Evolutionary conservation across 768 basidiomycete genomes (phyloP).

Genomic region (Udeniomyces megalosporus): DNA sequence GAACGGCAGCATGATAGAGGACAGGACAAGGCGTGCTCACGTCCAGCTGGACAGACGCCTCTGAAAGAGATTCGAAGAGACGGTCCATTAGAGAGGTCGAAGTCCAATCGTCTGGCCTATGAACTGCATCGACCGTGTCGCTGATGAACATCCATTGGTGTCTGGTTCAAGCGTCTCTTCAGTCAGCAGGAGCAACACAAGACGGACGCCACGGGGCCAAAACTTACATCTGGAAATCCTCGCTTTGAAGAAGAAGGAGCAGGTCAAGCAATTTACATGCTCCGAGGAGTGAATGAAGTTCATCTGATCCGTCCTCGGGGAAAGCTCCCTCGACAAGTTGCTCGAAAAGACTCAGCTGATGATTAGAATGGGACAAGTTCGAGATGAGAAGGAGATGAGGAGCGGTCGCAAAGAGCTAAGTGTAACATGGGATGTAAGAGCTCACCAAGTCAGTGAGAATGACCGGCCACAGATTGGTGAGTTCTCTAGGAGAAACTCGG

Average conservation of each 20-base stretch:
- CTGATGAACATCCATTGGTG: conserved; percentile 99
- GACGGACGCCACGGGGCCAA: neutral
- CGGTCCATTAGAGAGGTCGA: conserved; percentile 84
- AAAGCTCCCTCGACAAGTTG: conserved; percentile 45
- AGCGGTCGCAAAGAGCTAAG: too few relatives aligned
- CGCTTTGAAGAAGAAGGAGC: conserved; percentile 79
- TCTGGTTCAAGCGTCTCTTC: conserved; percentile 20
- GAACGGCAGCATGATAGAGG: neutral
- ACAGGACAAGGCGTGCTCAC: neutral
- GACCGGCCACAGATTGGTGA: conserved; percentile 94
- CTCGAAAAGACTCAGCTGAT: conserved; percentile 77
- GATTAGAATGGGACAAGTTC: neutral
- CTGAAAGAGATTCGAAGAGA: conserved; percentile 64
- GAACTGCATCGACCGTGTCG: conserved; percentile 89
- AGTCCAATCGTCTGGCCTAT: conserved; percentile 53
- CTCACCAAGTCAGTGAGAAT: conserved; percentile 76
- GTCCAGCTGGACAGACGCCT: conserved; percentile 16
- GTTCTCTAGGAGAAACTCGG: conserved; percentile 72
- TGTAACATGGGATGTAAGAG: neutral
- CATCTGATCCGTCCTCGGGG: conserved; percentile 69
- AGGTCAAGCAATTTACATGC: conserved; percentile 90
- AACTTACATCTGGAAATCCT: conserved; percentile 86
- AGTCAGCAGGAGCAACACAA: neutral
- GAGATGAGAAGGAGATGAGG: neutral
- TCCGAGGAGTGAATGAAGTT: conserved; percentile 62